These are phyloP conservation scores for Isabelozyma gotoi DNA, from an alignment of 805 yeast species.

Conservation along the genomic window DNA sequence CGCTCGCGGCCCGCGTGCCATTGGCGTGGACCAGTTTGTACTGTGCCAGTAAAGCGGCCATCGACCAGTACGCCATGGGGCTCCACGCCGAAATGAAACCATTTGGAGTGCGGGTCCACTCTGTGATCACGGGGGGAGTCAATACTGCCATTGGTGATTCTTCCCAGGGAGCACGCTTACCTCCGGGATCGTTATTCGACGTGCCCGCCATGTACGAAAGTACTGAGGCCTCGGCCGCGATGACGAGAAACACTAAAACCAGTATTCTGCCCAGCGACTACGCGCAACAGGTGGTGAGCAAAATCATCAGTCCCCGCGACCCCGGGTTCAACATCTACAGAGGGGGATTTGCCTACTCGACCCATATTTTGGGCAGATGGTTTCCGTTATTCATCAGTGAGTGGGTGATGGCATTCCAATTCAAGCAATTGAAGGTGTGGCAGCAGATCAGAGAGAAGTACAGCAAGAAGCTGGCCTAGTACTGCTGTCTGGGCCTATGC, in stretches of 20 bases:
- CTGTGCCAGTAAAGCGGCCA: constrained; percentile 40
- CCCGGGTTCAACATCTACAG: constrained; percentile 28
- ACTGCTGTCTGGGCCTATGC: no score
- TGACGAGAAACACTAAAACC: constrained; percentile 18
- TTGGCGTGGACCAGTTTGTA: constrained; percentile 34
- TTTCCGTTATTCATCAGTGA: constrained; percentile 28
- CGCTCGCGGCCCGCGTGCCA: constrained; percentile 32
- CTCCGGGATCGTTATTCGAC: constrained; percentile 16
- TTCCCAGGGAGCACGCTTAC: no score
- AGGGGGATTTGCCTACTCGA: constrained; percentile 20
- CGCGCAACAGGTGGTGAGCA: constrained; percentile 22
- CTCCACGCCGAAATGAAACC: constrained; percentile 35
- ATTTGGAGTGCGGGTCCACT: constrained; percentile 38
- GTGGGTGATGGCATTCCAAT: constrained; percentile 16
- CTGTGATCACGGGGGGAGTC: constrained; percentile 41
- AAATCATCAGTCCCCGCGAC: constrained; percentile 13
- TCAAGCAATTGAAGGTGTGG: constrained; percentile 24
- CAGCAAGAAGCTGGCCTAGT: no score
- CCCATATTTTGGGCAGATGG: constrained; percentile 15
- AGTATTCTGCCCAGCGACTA: constrained; percentile 22
- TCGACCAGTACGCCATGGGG: constrained; percentile 31
- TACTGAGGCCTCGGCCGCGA: constrained; percentile 12
- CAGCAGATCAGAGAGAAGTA: background rate
- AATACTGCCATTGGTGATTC: constrained; percentile 32
- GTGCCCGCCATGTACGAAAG: constrained; percentile 22